Evolutionary conservation across 2,329 filamentous ascomycete genomes (phyloP).

Genomic region (Cryphonectria carpinicola): DNA sequence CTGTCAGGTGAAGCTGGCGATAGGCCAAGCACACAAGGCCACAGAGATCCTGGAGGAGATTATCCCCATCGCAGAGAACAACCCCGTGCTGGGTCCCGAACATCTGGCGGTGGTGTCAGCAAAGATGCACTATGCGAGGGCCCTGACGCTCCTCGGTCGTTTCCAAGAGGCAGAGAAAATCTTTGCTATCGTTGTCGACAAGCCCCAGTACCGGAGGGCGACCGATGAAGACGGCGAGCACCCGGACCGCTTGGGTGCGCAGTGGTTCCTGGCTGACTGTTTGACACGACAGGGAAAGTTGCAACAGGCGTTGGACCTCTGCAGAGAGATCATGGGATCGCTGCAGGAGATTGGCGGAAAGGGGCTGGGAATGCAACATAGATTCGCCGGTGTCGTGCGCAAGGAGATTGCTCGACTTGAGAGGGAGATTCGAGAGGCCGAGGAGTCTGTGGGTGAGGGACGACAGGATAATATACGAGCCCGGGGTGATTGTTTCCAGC

Average conservation of each 20-base stretch:
- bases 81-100: conserved; percentile 22
- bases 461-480: background rate
- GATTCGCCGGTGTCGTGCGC: background rate
- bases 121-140: conserved; percentile 27
- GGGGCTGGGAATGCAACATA: conserved; percentile 3
- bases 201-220: conserved; percentile 24
- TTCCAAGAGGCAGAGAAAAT: conserved; percentile 26
- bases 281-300: conserved; percentile 29
- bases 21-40: conserved; percentile 19
- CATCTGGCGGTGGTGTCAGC: conserved; percentile 28
- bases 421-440: background rate
- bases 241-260: conserved; percentile 28
- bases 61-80: conserved; percentile 21
- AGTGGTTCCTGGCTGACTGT: conserved; percentile 29
- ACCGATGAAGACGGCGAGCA: conserved; percentile 31
- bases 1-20: conserved; percentile 18
- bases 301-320: conserved; percentile 28
- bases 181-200: conserved; percentile 22
- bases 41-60: conserved; percentile 17
- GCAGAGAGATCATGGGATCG: conserved; percentile 15
- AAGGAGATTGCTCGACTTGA: background rate
- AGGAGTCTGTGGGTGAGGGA: background rate
- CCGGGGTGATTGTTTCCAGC: background rate
- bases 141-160: conserved; percentile 20
- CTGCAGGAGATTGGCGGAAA: background rate